Conservation (phyloP, 306 rosid species). For the Trifolium repens region DNA sequence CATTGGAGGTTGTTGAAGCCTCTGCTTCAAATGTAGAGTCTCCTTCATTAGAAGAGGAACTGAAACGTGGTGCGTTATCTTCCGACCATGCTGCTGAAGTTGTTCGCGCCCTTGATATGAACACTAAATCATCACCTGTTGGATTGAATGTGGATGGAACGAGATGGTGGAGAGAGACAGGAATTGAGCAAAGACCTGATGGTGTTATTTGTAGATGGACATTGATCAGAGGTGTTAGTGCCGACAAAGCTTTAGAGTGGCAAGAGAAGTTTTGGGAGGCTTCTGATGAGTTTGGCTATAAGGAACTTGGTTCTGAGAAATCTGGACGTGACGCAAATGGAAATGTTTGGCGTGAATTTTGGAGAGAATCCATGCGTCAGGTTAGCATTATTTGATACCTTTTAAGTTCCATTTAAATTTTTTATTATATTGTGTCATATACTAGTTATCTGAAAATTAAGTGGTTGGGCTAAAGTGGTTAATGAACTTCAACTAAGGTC, state of each 20-base stretch:
- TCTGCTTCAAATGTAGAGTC: slow-evolving; percentile 47
- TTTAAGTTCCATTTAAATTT: slow-evolving; percentile 15
- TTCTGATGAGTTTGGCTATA: slow-evolving; percentile 84
- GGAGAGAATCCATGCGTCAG: slow-evolving; percentile 88
- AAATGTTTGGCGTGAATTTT: slow-evolving; percentile 92
- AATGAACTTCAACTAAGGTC: neutral
- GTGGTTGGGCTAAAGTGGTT: neutral
- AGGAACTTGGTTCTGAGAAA: slow-evolving; percentile 99
- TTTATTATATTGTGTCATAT: neutral
- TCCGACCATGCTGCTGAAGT: slow-evolving; percentile 74
- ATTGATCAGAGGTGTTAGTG: slow-evolving; percentile 81
- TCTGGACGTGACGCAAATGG: slow-evolving; percentile 86
- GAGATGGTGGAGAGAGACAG: slow-evolving; percentile 92
- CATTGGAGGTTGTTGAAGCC: slow-evolving; percentile 56
- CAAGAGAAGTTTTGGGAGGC: slow-evolving; percentile 98
- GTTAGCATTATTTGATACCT: slow-evolving; percentile 52
- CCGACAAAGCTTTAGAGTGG: slow-evolving; percentile 79
- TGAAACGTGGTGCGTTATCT: slow-evolving; percentile 55
- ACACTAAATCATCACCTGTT: slow-evolving; percentile 41
- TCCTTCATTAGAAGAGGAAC: slow-evolving; percentile 63
- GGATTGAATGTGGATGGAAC: slow-evolving; percentile 78
- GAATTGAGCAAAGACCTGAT: slow-evolving; percentile 81
- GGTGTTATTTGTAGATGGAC: slow-evolving; percentile 94
- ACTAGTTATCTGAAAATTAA: slow-evolving; percentile 14
- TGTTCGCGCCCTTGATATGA: slow-evolving; percentile 64